Evolutionary conservation across 768 basidiomycete genomes (phyloP), one percentile per base, ranked within the genome.

Genomic region (Agaricus blazei): DNA sequence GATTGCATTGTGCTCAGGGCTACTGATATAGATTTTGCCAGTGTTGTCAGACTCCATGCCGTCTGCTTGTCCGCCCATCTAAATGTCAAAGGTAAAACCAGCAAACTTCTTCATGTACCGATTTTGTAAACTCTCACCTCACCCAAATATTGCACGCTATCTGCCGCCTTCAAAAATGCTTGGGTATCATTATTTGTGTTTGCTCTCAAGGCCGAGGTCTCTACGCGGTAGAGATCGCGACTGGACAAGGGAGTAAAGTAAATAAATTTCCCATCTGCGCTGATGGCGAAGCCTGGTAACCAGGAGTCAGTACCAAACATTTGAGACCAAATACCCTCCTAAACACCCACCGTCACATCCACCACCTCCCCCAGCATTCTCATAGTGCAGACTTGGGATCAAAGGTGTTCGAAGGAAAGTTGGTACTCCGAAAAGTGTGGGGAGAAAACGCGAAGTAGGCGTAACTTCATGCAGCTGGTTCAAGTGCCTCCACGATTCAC

Each of bases 401-500:
- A 55, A 26, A 11, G 56, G 57, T 3, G 56, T 49, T 28, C 44
- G 27, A 2, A 45, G 24, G 44, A 58, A 60, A 7, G 59, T 60
- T 0, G 59, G 59, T 8, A 58, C 28, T 7, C 60, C 60, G 4
- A 58, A 58, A 4, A 61, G 41, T 23, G 60, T 59, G 29, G 60
- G 58, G 12, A 61, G 51, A 28, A 56, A 57, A 6, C 60, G 47
- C 4, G 54, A 56, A 14, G 19, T 38, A 6, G 60, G 51, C 4
- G 58, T 48, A 14, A 56, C 54, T 9, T 23, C 29, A 12, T 31
- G 24, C 34, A 56, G 36, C 4, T 49, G 53, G 45, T 59, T 54
- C 41, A 61, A 53, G 47, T 61, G 58, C 9, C 60, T 54, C 60
- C 60, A 61, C 6, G 60, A 61, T 53, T 49, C 46, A 11, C 58